A percentile compares a stretch with the other conserved stretches of the same genome.
phyloP scores from a whole-genome alignment of 257 asterid species.

The Sherardia arvensis region DNA sequence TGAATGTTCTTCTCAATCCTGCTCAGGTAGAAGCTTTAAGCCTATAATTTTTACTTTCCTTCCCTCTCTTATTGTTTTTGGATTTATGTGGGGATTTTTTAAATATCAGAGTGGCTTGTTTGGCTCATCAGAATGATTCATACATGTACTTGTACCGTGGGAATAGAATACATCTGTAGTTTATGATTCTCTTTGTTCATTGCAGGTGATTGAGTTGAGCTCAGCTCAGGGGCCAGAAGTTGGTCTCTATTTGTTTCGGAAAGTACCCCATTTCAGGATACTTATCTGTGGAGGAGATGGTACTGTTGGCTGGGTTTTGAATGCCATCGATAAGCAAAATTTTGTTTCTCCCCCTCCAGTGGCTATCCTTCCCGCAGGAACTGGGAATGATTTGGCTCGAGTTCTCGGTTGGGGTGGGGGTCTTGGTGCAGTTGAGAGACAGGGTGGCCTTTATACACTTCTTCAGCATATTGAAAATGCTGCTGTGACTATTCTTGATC shows the following conservation, averaged over 20 bases:
- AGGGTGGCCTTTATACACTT: slow-evolving; percentile 88
- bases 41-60: slow-evolving; percentile 13
- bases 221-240: slow-evolving; percentile 85
- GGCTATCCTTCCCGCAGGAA: slow-evolving; percentile 98
- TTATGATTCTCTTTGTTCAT: slow-evolving; percentile 10
- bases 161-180: not conserved
- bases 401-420: slow-evolving; percentile 99
- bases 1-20: slow-evolving; percentile 82
- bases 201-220: slow-evolving; percentile 77
- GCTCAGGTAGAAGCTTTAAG: slow-evolving; percentile 64
- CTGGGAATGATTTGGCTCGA: slow-evolving; percentile 97
- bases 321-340: slow-evolving; percentile 81
- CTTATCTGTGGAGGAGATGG: slow-evolving; percentile 99
- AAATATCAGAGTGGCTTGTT: not conserved
- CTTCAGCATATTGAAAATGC: slow-evolving; percentile 88
- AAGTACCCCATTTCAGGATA: slow-evolving; percentile 80
- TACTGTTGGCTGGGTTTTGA: slow-evolving; percentile 92
- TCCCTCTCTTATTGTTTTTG: not conserved
- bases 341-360: slow-evolving; percentile 99
- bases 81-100: not conserved
- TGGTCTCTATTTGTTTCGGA: slow-evolving; percentile 79
- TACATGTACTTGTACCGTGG: too few species aligned
- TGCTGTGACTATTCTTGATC: slow-evolving; percentile 95
- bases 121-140: not conserved
- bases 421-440: slow-evolving; percentile 95